Percentiles rank a stretch among this genome's conserved stretches.
phyloP scores from a whole-genome alignment of 2,329 filamentous ascomycete species.

The Didymella keratinophila region DNA sequence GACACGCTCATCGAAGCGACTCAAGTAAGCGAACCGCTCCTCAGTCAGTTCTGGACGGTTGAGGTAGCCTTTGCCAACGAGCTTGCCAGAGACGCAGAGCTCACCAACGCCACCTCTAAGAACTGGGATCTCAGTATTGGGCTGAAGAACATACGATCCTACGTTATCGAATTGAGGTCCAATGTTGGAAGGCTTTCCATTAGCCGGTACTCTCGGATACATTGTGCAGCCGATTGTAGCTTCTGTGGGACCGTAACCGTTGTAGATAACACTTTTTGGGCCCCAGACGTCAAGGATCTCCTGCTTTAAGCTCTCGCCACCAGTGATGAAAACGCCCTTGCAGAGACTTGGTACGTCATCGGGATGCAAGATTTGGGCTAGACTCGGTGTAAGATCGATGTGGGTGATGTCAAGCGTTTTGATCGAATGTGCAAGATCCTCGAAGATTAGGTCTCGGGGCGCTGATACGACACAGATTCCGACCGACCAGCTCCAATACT shows the following conservation, averaged over 20 bases:
- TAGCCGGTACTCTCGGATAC: conserved; percentile 78
- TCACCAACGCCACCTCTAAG: conserved; percentile 83
- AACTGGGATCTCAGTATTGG: conserved; percentile 74
- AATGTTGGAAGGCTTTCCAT: conserved; percentile 87
- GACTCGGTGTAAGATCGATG: conserved; percentile 88
- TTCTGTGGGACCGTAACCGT: conserved; percentile 89
- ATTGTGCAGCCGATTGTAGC: conserved; percentile 93
- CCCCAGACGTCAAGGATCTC: conserved; percentile 91
- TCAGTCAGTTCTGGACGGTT: conserved; percentile 79
- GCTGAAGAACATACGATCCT: conserved; percentile 78
- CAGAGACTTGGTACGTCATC: conserved; percentile 81
- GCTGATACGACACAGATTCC: conserved; percentile 85
- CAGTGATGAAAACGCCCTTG: conserved; percentile 89
- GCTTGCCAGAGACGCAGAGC: conserved; percentile 83
- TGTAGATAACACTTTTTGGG: conserved; percentile 80
- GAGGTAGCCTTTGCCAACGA: conserved; percentile 90
- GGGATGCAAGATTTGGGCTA: conserved; percentile 80
- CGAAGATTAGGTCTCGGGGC: conserved; percentile 82
- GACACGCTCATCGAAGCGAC: conserved; percentile 58
- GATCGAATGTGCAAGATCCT: conserved; percentile 79
- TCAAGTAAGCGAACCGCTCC: conserved; percentile 76
- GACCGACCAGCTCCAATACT: conserved; percentile 95
- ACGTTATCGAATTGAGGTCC: conserved; percentile 88
- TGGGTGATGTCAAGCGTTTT: conserved; percentile 79
- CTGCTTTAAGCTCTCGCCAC: conserved; percentile 85